Conservation (phyloP, 2,329 filamentous ascomycete species). For the Xylaria arbuscula region DNA sequence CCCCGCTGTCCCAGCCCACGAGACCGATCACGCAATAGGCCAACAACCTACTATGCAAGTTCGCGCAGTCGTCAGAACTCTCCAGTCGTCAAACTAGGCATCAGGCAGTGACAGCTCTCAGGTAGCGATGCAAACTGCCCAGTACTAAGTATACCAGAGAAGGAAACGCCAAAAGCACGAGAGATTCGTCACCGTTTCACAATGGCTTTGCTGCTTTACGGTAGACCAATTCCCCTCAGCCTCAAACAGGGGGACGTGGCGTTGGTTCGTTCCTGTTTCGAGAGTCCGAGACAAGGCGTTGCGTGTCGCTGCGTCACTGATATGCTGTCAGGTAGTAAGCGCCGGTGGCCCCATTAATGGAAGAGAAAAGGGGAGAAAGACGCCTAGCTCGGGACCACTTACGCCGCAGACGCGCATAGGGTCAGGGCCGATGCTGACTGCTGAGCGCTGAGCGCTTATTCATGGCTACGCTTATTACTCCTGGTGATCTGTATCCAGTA, state of each 20-base stretch:
- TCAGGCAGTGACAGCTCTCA: background rate
- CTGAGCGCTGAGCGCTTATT: background rate
- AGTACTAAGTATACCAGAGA: background rate
- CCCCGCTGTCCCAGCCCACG: background rate
- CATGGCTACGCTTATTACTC: background rate
- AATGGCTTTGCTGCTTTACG: background rate
- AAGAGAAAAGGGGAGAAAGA: slow-evolving; percentile 1
- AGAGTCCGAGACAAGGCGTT: slow-evolving; percentile 13
- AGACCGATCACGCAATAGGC: background rate
- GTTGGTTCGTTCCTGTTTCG: slow-evolving; percentile 6
- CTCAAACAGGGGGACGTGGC: slow-evolving; percentile 2
- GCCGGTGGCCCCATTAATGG: background rate
- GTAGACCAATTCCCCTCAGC: slow-evolving; percentile 3
- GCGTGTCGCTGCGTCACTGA: slow-evolving; percentile 1
- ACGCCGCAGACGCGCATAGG: background rate
- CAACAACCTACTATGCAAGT: background rate
- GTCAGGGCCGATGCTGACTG: background rate
- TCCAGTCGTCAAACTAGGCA: background rate
- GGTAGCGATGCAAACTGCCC: background rate
- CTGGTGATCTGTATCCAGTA: too few species aligned
- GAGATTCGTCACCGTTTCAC: slow-evolving; percentile 16
- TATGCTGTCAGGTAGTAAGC: background rate
- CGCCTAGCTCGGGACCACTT: background rate
- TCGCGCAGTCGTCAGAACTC: background rate
- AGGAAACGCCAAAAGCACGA: background rate